Evolutionary conservation across 345 rosid species (phyloP).

Genomic region (Trapa incisa): DNA sequence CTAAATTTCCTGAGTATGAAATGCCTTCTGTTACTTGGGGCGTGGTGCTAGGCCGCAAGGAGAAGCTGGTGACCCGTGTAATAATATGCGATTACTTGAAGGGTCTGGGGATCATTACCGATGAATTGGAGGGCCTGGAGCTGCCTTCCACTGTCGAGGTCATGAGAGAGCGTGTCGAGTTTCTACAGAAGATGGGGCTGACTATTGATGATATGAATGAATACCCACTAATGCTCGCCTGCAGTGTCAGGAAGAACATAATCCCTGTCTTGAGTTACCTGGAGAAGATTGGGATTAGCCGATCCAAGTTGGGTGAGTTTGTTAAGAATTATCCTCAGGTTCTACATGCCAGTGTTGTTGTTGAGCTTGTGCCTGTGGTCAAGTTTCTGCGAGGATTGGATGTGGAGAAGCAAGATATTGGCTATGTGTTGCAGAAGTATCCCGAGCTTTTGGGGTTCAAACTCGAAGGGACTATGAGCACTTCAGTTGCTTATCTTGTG

Average conservation of each 20-base stretch:
- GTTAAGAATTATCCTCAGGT: slow-evolving; percentile 75
- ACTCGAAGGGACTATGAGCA: slow-evolving; percentile 88
- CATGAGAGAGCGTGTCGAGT: slow-evolving; percentile 80
- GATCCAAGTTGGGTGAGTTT: slow-evolving; percentile 71
- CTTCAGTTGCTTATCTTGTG: slow-evolving; percentile 82
- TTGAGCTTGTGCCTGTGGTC: slow-evolving; percentile 83
- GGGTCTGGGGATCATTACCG: slow-evolving; percentile 67
- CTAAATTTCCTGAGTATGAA: slow-evolving; percentile 73
- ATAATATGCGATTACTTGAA: slow-evolving; percentile 83
- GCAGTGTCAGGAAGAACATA: slow-evolving; percentile 77
- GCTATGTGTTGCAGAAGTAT: slow-evolving; percentile 69
- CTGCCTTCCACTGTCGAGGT: slow-evolving; percentile 86
- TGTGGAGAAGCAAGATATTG: slow-evolving; percentile 77
- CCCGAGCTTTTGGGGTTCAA: slow-evolving; percentile 90
- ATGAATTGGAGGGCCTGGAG: slow-evolving; percentile 68
- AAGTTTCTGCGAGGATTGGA: slow-evolving; percentile 87
- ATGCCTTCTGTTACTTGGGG: slow-evolving; percentile 99
- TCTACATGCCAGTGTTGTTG: slow-evolving; percentile 68
- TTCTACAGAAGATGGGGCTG: slow-evolving; percentile 65
- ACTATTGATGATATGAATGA: slow-evolving; percentile 72
- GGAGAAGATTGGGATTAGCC: slow-evolving; percentile 62
- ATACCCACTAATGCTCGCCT: slow-evolving; percentile 70
- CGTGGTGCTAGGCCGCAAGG: slow-evolving; percentile 74
- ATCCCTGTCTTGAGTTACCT: slow-evolving; percentile 85
- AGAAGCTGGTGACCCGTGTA: slow-evolving; percentile 78